Evolutionary conservation across 495 filamentous ascomycete species (phyloP), one percentile per base, ranked within the genome.

Genomic region (Annulohypoxylon bovei): DNA sequence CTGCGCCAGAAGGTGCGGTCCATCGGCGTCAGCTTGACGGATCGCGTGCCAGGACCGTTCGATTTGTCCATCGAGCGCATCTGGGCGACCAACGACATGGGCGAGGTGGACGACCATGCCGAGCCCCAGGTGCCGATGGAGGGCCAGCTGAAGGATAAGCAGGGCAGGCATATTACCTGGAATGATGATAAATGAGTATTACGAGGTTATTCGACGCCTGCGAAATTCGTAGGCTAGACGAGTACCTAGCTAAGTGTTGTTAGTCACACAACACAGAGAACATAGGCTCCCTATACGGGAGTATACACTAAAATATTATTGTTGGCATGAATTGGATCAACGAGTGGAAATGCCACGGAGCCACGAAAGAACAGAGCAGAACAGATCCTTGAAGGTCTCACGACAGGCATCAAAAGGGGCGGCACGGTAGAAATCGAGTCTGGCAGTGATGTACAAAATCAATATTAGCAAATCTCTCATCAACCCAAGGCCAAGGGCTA

Each of bases 21-120:
- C 40, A 82, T 99, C 16, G 95, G 95, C 11, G 88, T 99, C 55
- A 92, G 93, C 40, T 77, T 97, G 62, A 98, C 92, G 57, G 95
- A 99, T 77, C 85, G 96, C 27, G 85, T 97, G 9, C 91, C 92
- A 22, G 95, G 95, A 0, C 88, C 92, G 1, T 98, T 92, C 77
- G 90, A 97, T 76, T 82, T 98, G 35, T 88, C 86, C 44, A 89
- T 98, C 56, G 91, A 93, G 73, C 81, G 88, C 63, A 89, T 99
- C 23, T 98, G 95, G 94, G 94, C 90, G 14, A 91, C 88, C 4
- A 92, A 91, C 68, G 75, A 81, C 32, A 67, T 82, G 42, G 76
- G 68, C 4, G 83, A 85, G 66, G 81, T 74, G n/a, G 81, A 81
- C 28, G 64, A 71, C 4, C 49, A 57, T 20, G 74, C 76, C 27